Conservation (phyloP, 345 rosid species). For the Laguncularia racemosa region DNA sequence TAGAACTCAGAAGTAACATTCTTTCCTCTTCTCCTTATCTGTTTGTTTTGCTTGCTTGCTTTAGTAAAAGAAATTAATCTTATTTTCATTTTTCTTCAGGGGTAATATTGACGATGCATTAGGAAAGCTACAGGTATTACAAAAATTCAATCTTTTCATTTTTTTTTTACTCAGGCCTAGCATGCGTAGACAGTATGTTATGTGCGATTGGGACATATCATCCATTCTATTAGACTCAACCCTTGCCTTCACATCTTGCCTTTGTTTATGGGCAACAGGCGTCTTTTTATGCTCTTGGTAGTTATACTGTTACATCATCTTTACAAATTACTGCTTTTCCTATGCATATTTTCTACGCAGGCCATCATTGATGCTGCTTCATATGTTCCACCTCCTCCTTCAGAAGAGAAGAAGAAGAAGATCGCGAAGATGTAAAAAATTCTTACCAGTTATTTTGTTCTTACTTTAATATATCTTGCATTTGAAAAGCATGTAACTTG, state of each 20-base stretch:
- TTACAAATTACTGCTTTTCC: not conserved
- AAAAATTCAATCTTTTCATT: not conserved
- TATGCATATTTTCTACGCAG: constrained; percentile 28
- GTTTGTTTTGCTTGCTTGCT: constrained; percentile 2
- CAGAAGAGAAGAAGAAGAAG: constrained; percentile 96
- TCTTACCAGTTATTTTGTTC: not conserved
- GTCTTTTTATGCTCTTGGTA: not conserved
- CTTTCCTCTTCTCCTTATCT: constrained; percentile 6
- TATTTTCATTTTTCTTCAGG: constrained; percentile 34
- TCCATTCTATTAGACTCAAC: not conserved
- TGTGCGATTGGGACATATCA: constrained; percentile 5
- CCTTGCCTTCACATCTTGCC: too few relatives aligned
- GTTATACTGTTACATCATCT: constrained; percentile 1
- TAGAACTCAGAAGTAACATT: constrained; percentile 75
- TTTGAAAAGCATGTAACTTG: not conserved
- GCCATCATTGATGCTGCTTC: constrained; percentile 87
- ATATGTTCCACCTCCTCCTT: constrained; percentile 94
- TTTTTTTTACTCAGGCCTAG: constrained; percentile 1
- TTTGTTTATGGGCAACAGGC: not conserved
- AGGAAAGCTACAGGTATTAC: constrained; percentile 70
- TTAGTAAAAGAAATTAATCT: constrained; percentile 5
- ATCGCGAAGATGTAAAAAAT: constrained; percentile 61
- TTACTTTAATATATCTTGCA: not conserved
- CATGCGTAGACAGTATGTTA: not conserved
- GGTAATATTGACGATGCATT: constrained; percentile 93